phyloP scores from a whole-genome alignment of 1,284 basidiomycete genomes.

The Inonotus obliquus region DNA sequence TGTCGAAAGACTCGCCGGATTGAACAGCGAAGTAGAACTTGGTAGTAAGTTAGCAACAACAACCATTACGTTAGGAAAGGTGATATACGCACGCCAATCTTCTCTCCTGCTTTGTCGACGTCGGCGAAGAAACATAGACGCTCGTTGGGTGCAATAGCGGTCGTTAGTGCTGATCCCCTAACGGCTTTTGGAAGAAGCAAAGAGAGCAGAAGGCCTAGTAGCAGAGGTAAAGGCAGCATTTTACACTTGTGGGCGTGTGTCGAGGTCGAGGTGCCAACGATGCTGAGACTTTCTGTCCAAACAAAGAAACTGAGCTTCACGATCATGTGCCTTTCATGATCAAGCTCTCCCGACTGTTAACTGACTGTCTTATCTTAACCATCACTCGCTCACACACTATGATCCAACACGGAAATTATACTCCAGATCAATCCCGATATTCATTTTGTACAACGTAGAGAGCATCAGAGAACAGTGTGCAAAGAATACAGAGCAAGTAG shows the following conservation, averaged over 20 bases:
- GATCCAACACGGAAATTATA: not conserved
- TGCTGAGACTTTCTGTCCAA: not conserved
- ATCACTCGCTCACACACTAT: not conserved
- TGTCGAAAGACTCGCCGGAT: constrained; percentile 95
- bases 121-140: constrained; percentile 93
- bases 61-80: too few species aligned
- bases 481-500: not conserved
- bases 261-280: too few species aligned
- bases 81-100: constrained; percentile 67
- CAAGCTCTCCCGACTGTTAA: too few species aligned
- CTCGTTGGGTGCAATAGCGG: constrained; percentile 81
- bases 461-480: not conserved
- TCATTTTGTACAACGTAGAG: not conserved
- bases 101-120: constrained; percentile 92
- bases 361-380: not conserved
- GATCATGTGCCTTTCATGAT: not conserved
- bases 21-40: constrained; percentile 58
- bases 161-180: constrained; percentile 77
- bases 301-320: not conserved
- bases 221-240: constrained; percentile 10
- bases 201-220: constrained; percentile 7
- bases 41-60: too few species aligned
- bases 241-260: too few species aligned
- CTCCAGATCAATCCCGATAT: too few species aligned
- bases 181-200: constrained; percentile 19